phyloP scores from a whole-genome alignment of 805 yeast species.

The Kurtzmaniella fragi region DNA sequence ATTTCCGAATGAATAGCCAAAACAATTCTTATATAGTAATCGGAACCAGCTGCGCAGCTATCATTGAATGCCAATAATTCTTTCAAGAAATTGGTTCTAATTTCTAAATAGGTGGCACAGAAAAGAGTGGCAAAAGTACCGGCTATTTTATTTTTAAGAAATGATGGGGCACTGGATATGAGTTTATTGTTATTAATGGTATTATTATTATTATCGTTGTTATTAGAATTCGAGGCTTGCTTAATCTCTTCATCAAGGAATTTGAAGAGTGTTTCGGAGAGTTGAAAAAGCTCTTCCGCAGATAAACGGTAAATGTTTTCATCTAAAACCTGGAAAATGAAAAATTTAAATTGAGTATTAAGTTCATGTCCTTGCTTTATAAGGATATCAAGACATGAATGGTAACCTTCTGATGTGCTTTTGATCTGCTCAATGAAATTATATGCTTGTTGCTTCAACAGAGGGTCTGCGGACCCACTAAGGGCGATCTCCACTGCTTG shows the following conservation, averaged over 20 bases:
- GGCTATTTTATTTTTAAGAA: slow-evolving; percentile 33
- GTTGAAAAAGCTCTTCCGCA: slow-evolving; percentile 39
- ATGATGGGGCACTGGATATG: slow-evolving; percentile 20
- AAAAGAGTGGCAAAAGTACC: slow-evolving; percentile 30
- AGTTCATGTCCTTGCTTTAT: slow-evolving; percentile 21
- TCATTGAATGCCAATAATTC: slow-evolving; percentile 20
- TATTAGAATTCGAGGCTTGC: background rate
- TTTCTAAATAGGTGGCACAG: slow-evolving; percentile 28
- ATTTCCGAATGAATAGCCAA: slow-evolving; percentile 81
- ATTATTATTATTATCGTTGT: background rate
- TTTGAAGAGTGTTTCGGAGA: slow-evolving; percentile 46
- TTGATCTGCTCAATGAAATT: slow-evolving; percentile 51
- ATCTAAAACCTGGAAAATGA: slow-evolving; percentile 65
- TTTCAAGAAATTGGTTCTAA: slow-evolving; percentile 29
- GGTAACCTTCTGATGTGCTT: slow-evolving; percentile 50
- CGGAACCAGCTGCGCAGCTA: slow-evolving; percentile 40
- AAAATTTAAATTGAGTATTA: slow-evolving; percentile 57
- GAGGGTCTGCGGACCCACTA: slow-evolving; percentile 59
- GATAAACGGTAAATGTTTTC: slow-evolving; percentile 43
- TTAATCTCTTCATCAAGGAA: slow-evolving; percentile 25
- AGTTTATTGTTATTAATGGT: slow-evolving; percentile 8
- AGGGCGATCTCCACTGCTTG: slow-evolving; percentile 86
- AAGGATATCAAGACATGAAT: slow-evolving; percentile 48
- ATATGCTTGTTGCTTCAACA: slow-evolving; percentile 52
- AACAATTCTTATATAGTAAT: slow-evolving; percentile 71